Evolutionary conservation across 106 monocot genomes (phyloP).

Genomic region (Apostasia shenzhenica): DNA sequence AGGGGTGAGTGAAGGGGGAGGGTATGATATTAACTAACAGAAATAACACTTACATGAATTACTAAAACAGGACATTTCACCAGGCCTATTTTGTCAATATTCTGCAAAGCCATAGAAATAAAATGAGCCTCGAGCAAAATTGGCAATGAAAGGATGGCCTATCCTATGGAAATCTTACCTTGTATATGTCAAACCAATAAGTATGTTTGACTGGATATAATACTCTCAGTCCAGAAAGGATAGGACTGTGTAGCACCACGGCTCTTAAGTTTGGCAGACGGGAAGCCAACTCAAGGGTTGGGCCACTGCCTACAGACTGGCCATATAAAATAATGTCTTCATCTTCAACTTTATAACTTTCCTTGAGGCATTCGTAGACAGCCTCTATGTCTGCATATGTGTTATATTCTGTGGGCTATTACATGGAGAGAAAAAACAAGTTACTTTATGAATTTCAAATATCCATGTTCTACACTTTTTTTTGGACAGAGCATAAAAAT

Average conservation of each 20-base stretch:
- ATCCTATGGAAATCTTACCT: slow-evolving; percentile 29
- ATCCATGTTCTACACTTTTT: neutral
- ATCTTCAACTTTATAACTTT: slow-evolving; percentile 41
- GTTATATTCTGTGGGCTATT: slow-evolving; percentile 58
- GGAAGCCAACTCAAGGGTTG: slow-evolving; percentile 71
- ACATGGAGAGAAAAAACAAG: slow-evolving; percentile 6
- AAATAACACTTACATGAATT: slow-evolving; percentile 53
- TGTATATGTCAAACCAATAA: slow-evolving; percentile 88
- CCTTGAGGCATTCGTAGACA: slow-evolving; percentile 55
- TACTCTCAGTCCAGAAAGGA: slow-evolving; percentile 73
- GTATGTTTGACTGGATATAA: slow-evolving; percentile 65
- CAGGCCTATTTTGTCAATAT: slow-evolving; percentile 68
- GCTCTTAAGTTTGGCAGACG: slow-evolving; percentile 50
- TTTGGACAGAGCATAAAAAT: neutral
- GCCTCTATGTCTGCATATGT: slow-evolving; percentile 77
- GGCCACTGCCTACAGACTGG: slow-evolving; percentile 85
- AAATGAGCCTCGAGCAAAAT: neutral
- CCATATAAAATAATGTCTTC: slow-evolving; percentile 76
- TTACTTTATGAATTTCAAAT: neutral
- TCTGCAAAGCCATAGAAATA: slow-evolving; percentile 32
- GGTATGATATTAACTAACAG: neutral
- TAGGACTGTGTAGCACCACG: slow-evolving; percentile 72
- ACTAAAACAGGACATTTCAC: slow-evolving; percentile 70
- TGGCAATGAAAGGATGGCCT: neutral
- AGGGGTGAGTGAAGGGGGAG: neutral